phyloP scores from a whole-genome alignment of 305 asterid species.

The Galium porrigens region DNA sequence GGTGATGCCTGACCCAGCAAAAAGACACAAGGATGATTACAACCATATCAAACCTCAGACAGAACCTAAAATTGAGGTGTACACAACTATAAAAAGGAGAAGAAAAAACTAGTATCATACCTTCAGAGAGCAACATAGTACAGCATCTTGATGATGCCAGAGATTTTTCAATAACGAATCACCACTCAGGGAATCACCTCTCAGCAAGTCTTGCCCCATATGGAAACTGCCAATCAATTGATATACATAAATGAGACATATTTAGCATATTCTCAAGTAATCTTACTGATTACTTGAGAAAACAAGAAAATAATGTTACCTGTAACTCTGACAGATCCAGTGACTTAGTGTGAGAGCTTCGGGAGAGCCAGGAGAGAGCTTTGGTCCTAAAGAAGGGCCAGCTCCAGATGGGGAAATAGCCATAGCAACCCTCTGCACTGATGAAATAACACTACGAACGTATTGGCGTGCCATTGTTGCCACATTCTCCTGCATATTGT shows the following conservation, averaged over 20 bases:
- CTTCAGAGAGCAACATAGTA: slow-evolving; percentile 81
- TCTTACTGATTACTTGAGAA: neutral
- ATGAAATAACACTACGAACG: slow-evolving; percentile 63
- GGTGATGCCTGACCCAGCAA: slow-evolving; percentile 47
- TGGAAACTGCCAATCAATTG: slow-evolving; percentile 38
- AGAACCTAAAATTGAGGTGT: neutral
- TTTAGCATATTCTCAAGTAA: neutral
- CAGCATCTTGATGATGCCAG: slow-evolving; percentile 84
- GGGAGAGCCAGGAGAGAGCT: slow-evolving; percentile 57
- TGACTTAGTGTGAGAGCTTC: slow-evolving; percentile 72
- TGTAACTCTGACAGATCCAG: slow-evolving; percentile 85
- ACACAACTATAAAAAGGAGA: too few relatives aligned
- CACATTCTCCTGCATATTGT: slow-evolving; percentile 57
- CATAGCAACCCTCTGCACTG: slow-evolving; percentile 79
- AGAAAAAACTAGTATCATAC: slow-evolving; percentile 19
- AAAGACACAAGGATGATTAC: neutral
- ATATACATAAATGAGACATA: neutral
- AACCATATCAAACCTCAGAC: neutral
- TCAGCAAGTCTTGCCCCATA: slow-evolving; percentile 49
- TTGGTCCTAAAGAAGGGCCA: slow-evolving; percentile 39
- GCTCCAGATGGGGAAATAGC: slow-evolving; percentile 63
- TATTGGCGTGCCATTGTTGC: slow-evolving; percentile 78
- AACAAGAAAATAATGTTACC: slow-evolving; percentile 21
- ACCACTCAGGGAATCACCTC: slow-evolving; percentile 29
- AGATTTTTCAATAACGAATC: slow-evolving; percentile 57